Evolutionary conservation across 2,329 filamentous ascomycete genomes (phyloP), one percentile per base, ranked within the genome.

Genomic region (Gaeumannomyces sp.): DNA sequence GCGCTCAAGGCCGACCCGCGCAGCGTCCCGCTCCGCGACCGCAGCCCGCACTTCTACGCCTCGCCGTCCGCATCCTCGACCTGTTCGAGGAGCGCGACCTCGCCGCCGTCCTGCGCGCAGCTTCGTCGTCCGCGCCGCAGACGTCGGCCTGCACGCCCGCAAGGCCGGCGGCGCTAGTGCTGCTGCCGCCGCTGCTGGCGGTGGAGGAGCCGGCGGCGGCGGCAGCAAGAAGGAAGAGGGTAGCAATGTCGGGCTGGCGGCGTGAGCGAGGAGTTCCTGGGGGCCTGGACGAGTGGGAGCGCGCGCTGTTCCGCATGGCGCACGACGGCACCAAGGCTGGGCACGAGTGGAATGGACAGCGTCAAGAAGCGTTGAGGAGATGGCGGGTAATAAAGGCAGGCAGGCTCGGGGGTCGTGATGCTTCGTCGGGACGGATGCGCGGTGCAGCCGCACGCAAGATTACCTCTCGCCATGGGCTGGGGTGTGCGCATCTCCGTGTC

Each of bases 1-100:
- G 95, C 95, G 0, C 81, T 99, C 53, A 95, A 94, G 73, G 95
- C 95, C 38, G 93, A 97, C 73, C 89, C 95, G 0, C 88, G 90
- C 64, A 89, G 90, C 14, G 92, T 99, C 1, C 89, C 96, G 65
- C 76, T 99, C 58, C 87, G 94, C 62, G 88, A 91, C 64, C 86
- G 95, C 75, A 91, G 91, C 67, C 88, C 89, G 50, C 90, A 97
- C 76, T 97, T 97, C 71, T 98, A 97, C 78, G 88, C 86, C 83
- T 98, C 4, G 92, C 91, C 4, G 89, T 91, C 59, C 85, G 92
- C 63, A 93, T 97, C 76, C 81, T 98, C 67, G 93, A 97, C 66
- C 77, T 99, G 0, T 96, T 97, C 67, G 93, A 97, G 65, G 93
- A 97, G 75, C 75, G 75, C 59, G 85, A 86, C 66, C 88, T 97